A percentile compares a stretch with the other conserved stretches of the same genome.
Conservation (phyloP, 1,284 basidiomycete genomes). For the Peniophora sp. region DNA sequence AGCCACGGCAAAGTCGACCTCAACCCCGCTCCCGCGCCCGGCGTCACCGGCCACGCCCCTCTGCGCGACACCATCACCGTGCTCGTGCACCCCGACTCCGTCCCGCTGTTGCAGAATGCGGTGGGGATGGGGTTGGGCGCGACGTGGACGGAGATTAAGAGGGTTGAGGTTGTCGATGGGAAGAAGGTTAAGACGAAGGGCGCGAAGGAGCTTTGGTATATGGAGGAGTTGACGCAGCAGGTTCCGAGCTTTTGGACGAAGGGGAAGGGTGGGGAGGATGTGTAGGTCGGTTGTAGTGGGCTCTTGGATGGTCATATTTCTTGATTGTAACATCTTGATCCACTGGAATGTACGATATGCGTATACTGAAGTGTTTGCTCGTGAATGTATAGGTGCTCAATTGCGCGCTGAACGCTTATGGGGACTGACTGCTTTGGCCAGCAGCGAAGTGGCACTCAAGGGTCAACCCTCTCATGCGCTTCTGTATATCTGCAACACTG, state of each 20-base stretch:
- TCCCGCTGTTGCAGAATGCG: slow-evolving; percentile 28
- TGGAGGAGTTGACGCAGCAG: slow-evolving; percentile 24
- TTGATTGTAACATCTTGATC: too few relatives aligned
- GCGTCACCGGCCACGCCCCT: slow-evolving; percentile 32
- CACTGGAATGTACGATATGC: too few relatives aligned
- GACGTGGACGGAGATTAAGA: slow-evolving; percentile 54
- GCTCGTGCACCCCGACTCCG: slow-evolving; percentile 36
- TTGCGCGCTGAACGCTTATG: too few relatives aligned
- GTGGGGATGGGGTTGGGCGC: slow-evolving; percentile 50
- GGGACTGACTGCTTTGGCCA: too few relatives aligned
- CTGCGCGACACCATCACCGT: slow-evolving; percentile 46
- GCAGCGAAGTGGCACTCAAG: too few relatives aligned
- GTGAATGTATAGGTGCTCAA: too few relatives aligned
- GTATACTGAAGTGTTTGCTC: too few relatives aligned
- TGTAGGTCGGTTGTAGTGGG: too few relatives aligned
- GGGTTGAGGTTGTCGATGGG: slow-evolving; percentile 21
- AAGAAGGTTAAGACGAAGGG: slow-evolving; percentile 13
- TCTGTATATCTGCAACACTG: too few relatives aligned
- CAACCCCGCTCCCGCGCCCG: not conserved
- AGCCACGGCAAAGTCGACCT: slow-evolving; percentile 2
- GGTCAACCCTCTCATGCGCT: too few relatives aligned
- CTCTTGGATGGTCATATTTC: too few relatives aligned
- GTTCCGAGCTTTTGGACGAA: slow-evolving; percentile 9
- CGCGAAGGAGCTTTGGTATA: slow-evolving; percentile 27
- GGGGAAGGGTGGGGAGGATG: not conserved